Evolutionary conservation across 1,284 basidiomycete species (phyloP), one percentile per base, ranked within the genome.

Genomic region (Porodaedalea pini): DNA sequence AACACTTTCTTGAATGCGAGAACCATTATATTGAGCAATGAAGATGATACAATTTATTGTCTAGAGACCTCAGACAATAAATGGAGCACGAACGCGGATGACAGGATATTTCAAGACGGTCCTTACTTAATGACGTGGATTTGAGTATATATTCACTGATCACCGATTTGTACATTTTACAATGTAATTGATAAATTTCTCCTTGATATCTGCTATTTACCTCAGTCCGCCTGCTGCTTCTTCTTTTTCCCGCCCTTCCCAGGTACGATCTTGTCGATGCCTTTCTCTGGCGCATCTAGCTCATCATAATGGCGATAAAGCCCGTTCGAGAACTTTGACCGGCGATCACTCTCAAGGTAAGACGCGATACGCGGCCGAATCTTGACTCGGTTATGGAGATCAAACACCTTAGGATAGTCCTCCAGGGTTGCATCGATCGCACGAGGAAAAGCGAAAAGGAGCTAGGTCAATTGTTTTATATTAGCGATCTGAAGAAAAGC

Each of bases 361-460:
- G 66, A 69, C 53, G 71, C 71, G 62, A 80, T 74, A 8, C 67
- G 65, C 31, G 68, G 67, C 59, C 75, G 70, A 1, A 54, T 60
- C 60, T 56, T 59, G 4, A 76, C 66, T 10, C 69, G 63, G 25
- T 73, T 67, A 43, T 70, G 61, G 43, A 73, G 61, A 54, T 62
- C 65, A 54, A 72, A 73, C 17, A 74, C 65, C 19, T 67, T 62
- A 3, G 67, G 63, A 63, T 73, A 77, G 50, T 71, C 63, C 39
- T 63, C 60, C 44, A 64, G 57, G 11, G 77, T 48, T 25, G 67
- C 65, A 4, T 54, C 62, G 62, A 75, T 64, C 11, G 71, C 69
- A 34, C 67, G 71, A 2, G 80, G 80, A 67, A 79, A 81, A 19
- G 79, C 78, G 61, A 71, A 78, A 17, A 66, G 56, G n/a, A 80